phyloP scores from a whole-genome alignment of 2,329 filamentous ascomycete genomes.

The Laburnicola sp. region DNA sequence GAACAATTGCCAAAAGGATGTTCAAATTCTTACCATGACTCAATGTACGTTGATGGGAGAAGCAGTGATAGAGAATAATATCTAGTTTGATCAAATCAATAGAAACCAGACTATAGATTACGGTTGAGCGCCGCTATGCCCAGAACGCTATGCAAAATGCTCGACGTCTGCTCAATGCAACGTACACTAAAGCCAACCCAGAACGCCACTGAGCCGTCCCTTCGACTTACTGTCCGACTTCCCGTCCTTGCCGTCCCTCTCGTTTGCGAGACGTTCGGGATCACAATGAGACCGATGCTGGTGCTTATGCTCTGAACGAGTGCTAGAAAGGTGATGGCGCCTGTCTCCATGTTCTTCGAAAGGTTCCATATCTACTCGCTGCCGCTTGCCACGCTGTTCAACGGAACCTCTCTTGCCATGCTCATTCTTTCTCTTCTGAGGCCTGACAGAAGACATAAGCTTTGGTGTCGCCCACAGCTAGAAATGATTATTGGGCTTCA shows the following conservation, averaged over 20 bases:
- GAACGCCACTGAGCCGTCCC: not conserved
- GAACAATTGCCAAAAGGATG: no score
- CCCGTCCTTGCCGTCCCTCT: not conserved
- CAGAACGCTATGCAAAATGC: not conserved
- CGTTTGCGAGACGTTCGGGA: not conserved
- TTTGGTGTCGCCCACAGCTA: not conserved
- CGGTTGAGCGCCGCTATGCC: no score
- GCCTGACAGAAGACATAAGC: not conserved
- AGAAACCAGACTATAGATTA: no score
- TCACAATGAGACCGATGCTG: not conserved
- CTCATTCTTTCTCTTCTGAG: not conserved
- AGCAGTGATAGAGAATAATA: no score
- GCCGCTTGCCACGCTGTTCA: not conserved
- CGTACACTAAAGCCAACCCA: not conserved
- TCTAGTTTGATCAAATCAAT: no score
- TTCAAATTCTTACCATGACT: no score
- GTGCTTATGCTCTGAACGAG: not conserved
- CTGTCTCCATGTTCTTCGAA: not conserved
- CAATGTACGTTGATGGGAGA: no score
- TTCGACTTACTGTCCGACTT: constrained; percentile 1
- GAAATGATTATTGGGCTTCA: not conserved
- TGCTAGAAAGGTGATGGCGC: not conserved
- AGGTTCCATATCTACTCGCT: not conserved
- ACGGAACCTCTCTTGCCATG: not conserved
- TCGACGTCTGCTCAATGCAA: not conserved